Conservation (phyloP, 768 basidiomycete species). For the Suillus paluster region DNA sequence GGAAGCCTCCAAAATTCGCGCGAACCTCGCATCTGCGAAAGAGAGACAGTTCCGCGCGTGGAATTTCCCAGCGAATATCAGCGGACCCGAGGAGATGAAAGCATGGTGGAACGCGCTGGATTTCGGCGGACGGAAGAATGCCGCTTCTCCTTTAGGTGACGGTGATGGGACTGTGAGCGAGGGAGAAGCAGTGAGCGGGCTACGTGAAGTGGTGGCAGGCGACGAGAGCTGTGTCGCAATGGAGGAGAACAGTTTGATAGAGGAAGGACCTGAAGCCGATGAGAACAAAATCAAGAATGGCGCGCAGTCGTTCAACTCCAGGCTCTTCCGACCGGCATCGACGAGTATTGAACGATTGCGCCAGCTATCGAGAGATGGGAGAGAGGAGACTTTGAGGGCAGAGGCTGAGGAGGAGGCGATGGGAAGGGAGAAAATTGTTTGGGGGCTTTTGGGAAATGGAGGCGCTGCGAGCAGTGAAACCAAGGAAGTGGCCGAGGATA, state of each 20-base stretch:
- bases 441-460: slow-evolving; percentile 21
- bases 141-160: not conserved
- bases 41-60: slow-evolving; percentile 51
- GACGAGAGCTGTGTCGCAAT: not conserved
- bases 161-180: not conserved
- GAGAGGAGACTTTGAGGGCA: slow-evolving; percentile 42
- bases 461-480: not conserved
- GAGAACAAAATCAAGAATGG: no score
- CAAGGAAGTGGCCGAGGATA: not conserved
- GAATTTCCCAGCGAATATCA: slow-evolving; percentile 54
- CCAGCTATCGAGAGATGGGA: slow-evolving; percentile 50
- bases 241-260: not conserved
- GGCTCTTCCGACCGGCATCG: slow-evolving; percentile 42
- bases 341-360: slow-evolving; percentile 45
- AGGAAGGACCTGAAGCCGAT: not conserved
- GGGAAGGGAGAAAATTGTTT: slow-evolving; percentile 53
- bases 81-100: slow-evolving; percentile 30
- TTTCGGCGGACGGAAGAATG: slow-evolving; percentile 24
- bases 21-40: slow-evolving; percentile 36
- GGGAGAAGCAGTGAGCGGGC: not conserved
- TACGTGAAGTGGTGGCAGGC: not conserved
- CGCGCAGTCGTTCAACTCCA: slow-evolving; percentile 22
- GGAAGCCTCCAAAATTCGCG: slow-evolving; percentile 39
- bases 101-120: slow-evolving; percentile 35
- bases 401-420: slow-evolving; percentile 36